These are phyloP conservation scores for Eremochloa ophiuroides DNA, from an alignment of 176 grass and related monocot genomes.

Conservation along the genomic window DNA sequence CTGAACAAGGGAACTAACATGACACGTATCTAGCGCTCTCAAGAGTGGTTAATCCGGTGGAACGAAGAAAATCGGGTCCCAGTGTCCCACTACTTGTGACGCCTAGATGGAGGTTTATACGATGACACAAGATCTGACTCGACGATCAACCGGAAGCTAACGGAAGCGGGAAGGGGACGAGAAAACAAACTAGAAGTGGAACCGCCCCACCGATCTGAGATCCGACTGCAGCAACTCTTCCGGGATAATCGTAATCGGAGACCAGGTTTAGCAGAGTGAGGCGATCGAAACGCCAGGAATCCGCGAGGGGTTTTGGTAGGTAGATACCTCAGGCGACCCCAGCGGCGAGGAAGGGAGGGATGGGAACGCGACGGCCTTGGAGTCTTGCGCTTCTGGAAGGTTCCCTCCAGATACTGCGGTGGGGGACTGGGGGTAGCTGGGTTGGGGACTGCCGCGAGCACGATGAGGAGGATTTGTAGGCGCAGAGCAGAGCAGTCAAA, in stretches of 20 bases:
- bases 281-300: background rate
- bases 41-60: background rate
- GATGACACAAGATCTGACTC: background rate
- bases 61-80: background rate
- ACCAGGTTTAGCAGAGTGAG: background rate
- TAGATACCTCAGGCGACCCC: conserved; percentile 33
- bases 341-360: background rate
- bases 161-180: too few species aligned
- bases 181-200: background rate
- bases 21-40: background rate
- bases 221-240: background rate
- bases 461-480: too few species aligned
- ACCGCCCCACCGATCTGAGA: background rate
- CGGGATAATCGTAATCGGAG: background rate
- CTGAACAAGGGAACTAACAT: background rate
- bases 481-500: background rate
- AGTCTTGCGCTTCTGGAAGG: conserved; percentile 37
- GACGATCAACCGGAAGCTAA: background rate
- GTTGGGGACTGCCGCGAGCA: background rate
- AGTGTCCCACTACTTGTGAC: background rate
- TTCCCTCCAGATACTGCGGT: conserved; percentile 10
- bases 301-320: background rate
- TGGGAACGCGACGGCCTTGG: background rate
- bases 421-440: background rate
- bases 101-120: background rate